phyloP scores from a whole-genome alignment of 2,329 filamentous ascomycete species.

The Talaromyces rugulosus region DNA sequence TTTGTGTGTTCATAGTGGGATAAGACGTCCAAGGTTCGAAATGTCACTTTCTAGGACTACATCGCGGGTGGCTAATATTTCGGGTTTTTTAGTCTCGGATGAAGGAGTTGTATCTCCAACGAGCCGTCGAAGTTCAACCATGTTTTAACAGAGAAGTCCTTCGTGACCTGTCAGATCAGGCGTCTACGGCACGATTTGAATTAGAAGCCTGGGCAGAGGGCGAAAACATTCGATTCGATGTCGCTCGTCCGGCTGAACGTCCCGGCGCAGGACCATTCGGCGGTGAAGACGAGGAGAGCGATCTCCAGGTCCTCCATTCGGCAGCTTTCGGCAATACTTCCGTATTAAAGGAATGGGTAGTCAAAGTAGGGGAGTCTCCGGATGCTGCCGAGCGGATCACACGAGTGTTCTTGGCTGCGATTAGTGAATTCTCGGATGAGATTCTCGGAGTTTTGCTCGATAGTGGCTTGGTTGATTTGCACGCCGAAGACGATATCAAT shows the following conservation, averaged over 20 bases:
- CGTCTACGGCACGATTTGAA: slow-evolving; percentile 91
- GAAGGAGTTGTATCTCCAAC: slow-evolving; percentile 92
- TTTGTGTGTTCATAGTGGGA: slow-evolving; percentile 64
- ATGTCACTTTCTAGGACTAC: slow-evolving; percentile 13
- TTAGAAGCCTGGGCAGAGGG: slow-evolving; percentile 96
- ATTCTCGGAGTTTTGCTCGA: slow-evolving; percentile 73
- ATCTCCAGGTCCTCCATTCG: slow-evolving; percentile 78
- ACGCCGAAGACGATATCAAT: slow-evolving; percentile 95
- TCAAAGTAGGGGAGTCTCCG: slow-evolving; percentile 60
- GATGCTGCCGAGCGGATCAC: slow-evolving; percentile 74
- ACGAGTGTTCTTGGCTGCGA: slow-evolving; percentile 81
- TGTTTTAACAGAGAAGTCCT: slow-evolving; percentile 98
- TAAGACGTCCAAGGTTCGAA: slow-evolving; percentile 83
- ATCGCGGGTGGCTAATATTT: slow-evolving; percentile 24
- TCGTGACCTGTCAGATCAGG: slow-evolving; percentile 92
- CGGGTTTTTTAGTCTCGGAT: slow-evolving; percentile 67
- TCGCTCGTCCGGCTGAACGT: slow-evolving; percentile 36
- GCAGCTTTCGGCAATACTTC: slow-evolving; percentile 75
- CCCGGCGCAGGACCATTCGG: slow-evolving; percentile 42
- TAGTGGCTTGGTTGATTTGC: slow-evolving; percentile 80
- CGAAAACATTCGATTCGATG: slow-evolving; percentile 82
- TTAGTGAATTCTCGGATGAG: slow-evolving; percentile 76
- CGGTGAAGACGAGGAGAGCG: slow-evolving; percentile 84
- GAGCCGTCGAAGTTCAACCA: slow-evolving; percentile 94
- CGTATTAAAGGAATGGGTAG: slow-evolving; percentile 74